Evolutionary conservation across 2,329 filamentous ascomycete genomes (phyloP), one percentile per base, ranked within the genome.

Genomic region (Fusarium hostae): DNA sequence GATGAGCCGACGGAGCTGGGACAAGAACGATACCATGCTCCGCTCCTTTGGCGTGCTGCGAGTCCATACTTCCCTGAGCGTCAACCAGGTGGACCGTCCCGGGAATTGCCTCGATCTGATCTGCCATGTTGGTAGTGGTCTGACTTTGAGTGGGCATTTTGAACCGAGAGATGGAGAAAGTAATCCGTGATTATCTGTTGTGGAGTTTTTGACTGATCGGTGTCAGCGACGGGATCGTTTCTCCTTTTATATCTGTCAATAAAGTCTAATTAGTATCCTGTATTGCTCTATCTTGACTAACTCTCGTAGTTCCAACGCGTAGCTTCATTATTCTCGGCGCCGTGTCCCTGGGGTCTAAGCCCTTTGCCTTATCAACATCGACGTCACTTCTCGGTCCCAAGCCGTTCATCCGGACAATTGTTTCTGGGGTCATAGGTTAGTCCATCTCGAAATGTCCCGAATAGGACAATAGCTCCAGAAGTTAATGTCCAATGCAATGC

Each of bases 1-100:
- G 44, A 8, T 30, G 26, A n/a, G 26, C 20, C 3, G 26, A 47
- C 6, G 44, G 44, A 8, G 44, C 44, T n/a, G 44, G 44, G 3
- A 47, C 44, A 9, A 47, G 44, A 30, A 47, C 44, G 11, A 47
- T 47, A 20, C n/a, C 44, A 13, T 47, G 26, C 9, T 47, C 26
- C 6, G 44, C 44, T 8, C 26, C 44, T n/a, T 47, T 47, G 20
- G 44, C 44, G 26, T 47, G 44, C 26, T 47, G 44, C 6, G 44
- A 47, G 44, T 30, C 44, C 44, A 47, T 47, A 4, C 44, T 47
- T 47, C 44, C 44, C 20, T 47, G 44, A 9, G 44, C 44, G 44
- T 47, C 44, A 13, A 47, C 44, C 20, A 47, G 30, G 44, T 47
- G 18, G 26, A 47, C 44, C 26, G 44, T 47, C 0, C 44, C 44